Evolutionary conservation across 495 filamentous ascomycete species (phyloP).

Genomic region (Bathelium albidoporum): DNA sequence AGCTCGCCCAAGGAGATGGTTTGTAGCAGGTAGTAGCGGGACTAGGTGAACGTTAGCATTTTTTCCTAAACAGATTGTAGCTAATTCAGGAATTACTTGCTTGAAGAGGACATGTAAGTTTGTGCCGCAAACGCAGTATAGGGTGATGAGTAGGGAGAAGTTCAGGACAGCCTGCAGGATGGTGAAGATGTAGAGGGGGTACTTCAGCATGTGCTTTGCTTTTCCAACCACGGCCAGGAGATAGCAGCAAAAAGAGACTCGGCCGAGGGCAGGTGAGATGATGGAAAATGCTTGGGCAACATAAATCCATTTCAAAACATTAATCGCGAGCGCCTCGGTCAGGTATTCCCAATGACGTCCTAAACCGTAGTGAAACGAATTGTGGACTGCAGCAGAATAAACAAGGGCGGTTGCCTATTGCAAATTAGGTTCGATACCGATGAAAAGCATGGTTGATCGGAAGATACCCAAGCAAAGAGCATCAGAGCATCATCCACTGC

Average conservation of each 20-base stretch:
- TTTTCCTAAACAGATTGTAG: neutral
- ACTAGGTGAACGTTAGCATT: neutral
- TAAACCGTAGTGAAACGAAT: conserved; percentile 4
- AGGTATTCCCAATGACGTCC: conserved; percentile 9
- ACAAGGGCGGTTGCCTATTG: neutral
- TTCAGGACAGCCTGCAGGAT: neutral
- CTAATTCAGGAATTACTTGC: neutral
- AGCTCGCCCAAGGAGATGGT: neutral
- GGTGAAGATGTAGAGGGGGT: neutral
- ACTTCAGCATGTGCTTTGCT: neutral
- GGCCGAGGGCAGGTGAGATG: neutral
- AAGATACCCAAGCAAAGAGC: conserved; percentile 2
- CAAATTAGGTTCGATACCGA: neutral
- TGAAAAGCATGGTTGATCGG: neutral
- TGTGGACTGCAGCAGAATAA: conserved; percentile 1
- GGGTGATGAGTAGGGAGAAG: neutral
- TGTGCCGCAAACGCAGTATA: neutral
- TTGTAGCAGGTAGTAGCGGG: neutral
- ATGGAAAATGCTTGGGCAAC: conserved; percentile 6
- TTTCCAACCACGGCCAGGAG: conserved; percentile 4
- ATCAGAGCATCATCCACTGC: conserved; percentile 6
- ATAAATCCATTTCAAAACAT: conserved; percentile 5
- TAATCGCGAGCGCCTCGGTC: neutral
- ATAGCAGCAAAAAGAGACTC: conserved; percentile 4
- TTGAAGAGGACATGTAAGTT: neutral